Base-by-base conservation (phyloP, 2,329 filamentous ascomycete species). In the Xylaria hypoxylon region DNA sequence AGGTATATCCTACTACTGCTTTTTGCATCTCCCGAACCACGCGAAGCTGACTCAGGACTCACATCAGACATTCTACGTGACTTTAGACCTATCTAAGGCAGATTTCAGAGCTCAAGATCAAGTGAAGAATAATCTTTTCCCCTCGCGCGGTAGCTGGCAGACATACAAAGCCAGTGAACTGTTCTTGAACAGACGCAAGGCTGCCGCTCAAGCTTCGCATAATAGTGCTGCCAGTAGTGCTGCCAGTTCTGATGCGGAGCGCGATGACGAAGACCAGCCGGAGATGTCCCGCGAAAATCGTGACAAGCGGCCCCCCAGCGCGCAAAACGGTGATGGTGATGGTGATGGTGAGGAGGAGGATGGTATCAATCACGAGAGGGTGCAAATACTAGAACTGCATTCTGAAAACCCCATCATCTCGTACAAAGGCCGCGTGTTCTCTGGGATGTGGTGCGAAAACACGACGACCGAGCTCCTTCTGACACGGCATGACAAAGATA, bases 381-480 rank as follows among this genome's bases (percentile, higher is more conserved):
- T 97, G 5, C 93, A 97, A 75, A 90, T 97, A 57, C 83, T 96
- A n/a, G 93, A 93, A 31, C 84, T 97, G 3, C 91, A 97, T 78
- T 90, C 90, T 1, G 75, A 81, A 2, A 90, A 92, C 55, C 95
- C 95, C 0, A 82, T 97, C 31, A 85, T 97, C 65, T 91, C 91
- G 24, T 96, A 96, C 79, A 86, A 90, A 64, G 92, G 91, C 33
- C 87, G 90, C 68, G 82, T 96, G 24, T 96, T 94, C 76, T 89
- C 88, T 69, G 95, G 93, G 70, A 82, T 88, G 51, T 98, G 95
- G 95, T 87, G 88, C 11, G 89, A 92, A 68, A 91, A 93, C 66
- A 87, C 97, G 48, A 95, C 95, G 40, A 97, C 94, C 0, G 93
- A 96, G 71, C 82, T 94, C 70, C 86, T 97, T 47, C 90, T 97